A percentile compares a stretch with the other conserved stretches of the same genome.
Conservation (phyloP, 2,329 filamentous ascomycete genomes). For the Aureobasidium sp. region DNA sequence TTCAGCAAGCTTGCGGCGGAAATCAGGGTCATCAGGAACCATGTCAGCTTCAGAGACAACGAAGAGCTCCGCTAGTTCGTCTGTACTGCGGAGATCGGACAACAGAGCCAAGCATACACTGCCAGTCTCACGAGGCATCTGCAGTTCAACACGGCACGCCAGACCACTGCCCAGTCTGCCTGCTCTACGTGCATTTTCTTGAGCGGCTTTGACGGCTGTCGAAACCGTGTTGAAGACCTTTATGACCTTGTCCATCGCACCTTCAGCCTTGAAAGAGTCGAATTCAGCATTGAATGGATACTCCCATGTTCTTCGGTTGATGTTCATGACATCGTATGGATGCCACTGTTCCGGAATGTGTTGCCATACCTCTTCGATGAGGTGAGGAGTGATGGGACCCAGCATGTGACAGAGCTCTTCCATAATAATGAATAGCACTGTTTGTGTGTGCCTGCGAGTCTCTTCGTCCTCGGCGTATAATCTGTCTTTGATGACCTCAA, state of each 20-base stretch:
- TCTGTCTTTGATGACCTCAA: constrained; percentile 86
- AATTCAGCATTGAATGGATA: constrained; percentile 19
- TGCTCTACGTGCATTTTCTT: constrained; percentile 63
- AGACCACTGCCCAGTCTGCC: constrained; percentile 75
- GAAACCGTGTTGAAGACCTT: constrained; percentile 44
- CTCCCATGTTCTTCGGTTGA: constrained; percentile 23
- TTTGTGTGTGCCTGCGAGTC: constrained; percentile 52
- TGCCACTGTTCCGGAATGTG: constrained; percentile 60
- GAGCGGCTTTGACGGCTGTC: constrained; percentile 62
- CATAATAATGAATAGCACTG: constrained; percentile 55
- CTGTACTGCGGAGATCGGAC: constrained; percentile 18
- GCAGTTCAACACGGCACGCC: constrained; percentile 62
- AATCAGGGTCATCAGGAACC: constrained; percentile 13
- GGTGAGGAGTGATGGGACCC: constrained; percentile 69
- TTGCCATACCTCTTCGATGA: constrained; percentile 85
- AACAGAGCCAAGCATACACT: constrained; percentile 7
- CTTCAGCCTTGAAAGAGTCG: constrained; percentile 6
- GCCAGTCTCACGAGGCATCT: constrained; percentile 18
- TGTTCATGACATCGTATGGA: constrained; percentile 23
- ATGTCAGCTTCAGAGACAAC: constrained; percentile 35
- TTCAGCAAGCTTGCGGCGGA: constrained; percentile 13
- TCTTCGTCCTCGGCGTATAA: constrained; percentile 74
- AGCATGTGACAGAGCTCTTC: constrained; percentile 69
- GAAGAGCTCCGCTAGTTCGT: constrained; percentile 35
- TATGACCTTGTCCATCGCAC: constrained; percentile 36